phyloP scores from a whole-genome alignment of 208 protist genomes.

The Naegleria lovaniensis region DNA sequence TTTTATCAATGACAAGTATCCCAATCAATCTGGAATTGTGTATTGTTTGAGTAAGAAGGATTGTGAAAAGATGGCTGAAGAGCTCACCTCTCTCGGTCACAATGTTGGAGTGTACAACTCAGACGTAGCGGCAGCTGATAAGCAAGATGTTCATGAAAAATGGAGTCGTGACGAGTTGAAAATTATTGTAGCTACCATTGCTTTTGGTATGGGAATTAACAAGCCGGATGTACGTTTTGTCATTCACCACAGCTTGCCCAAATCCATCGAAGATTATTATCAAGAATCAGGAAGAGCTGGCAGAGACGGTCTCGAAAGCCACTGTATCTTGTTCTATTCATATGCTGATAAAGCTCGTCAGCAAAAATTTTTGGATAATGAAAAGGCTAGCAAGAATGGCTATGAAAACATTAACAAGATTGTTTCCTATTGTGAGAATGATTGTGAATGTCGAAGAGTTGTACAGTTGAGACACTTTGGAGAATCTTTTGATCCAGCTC shows the following conservation, averaged over 20 bases:
- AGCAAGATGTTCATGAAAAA: conserved; percentile 32
- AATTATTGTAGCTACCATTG: conserved; percentile 67
- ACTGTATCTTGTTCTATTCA: conserved; percentile 44
- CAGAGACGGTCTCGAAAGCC: conserved; percentile 38
- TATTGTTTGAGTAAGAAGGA: conserved; percentile 67
- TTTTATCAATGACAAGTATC: conserved; percentile 36
- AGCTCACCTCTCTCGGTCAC: neutral
- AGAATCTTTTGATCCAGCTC: conserved; percentile 26
- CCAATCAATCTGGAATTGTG: conserved; percentile 55
- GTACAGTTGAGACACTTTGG: conserved; percentile 42
- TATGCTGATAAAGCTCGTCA: conserved; percentile 28
- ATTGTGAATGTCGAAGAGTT: conserved; percentile 45
- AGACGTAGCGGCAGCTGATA: neutral
- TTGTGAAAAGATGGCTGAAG: conserved; percentile 47
- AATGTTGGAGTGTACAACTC: conserved; percentile 31
- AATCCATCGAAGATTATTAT: conserved; percentile 91
- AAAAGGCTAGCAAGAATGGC: neutral
- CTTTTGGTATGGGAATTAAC: conserved; percentile 85
- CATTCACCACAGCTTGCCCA: conserved; percentile 85
- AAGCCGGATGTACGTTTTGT: conserved; percentile 92
- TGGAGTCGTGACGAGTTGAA: conserved; percentile 51
- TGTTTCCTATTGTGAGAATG: conserved; percentile 54
- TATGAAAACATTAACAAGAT: conserved; percentile 34
- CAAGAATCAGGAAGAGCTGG: conserved; percentile 76
- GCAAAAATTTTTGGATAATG: conserved; percentile 15